Conservation (phyloP, 2,329 filamentous ascomycete species). For the Malbranchea zuffiana region DNA sequence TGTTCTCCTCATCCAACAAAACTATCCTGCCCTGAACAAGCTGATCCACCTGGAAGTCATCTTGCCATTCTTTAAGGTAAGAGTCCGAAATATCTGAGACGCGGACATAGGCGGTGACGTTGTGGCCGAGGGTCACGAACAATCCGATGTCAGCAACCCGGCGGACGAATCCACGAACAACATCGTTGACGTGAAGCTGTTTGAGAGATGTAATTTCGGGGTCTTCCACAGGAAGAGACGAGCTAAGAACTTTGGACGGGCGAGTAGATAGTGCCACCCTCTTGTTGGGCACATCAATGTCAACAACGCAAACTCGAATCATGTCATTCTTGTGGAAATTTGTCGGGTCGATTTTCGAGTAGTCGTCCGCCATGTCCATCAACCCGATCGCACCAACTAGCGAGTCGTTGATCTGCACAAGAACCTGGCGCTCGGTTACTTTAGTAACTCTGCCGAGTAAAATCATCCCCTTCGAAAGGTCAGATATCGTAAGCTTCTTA, state of each 20-base stretch:
- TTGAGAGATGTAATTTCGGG: constrained; percentile 60
- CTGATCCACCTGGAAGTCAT: constrained; percentile 75
- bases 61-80: constrained; percentile 93
- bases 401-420: constrained; percentile 72
- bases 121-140: constrained; percentile 72
- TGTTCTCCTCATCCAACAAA: constrained; percentile 54
- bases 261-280: constrained; percentile 68
- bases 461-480: constrained; percentile 67
- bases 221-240: constrained; percentile 68
- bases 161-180: constrained; percentile 85
- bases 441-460: constrained; percentile 77
- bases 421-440: constrained; percentile 67
- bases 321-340: constrained; percentile 75
- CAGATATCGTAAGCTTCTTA: constrained; percentile 55
- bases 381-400: constrained; percentile 72
- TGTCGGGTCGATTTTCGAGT: constrained; percentile 63
- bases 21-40: constrained; percentile 80
- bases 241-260: constrained; percentile 81
- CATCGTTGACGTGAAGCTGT: constrained; percentile 64
- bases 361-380: constrained; percentile 79
- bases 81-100: constrained; percentile 82
- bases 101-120: constrained; percentile 70
- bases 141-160: constrained; percentile 80
- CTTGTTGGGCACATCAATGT: constrained; percentile 75
- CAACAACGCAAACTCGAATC: constrained; percentile 72